phyloP scores from a whole-genome alignment of 2,329 filamentous ascomycete species.

The Rhynchosporium secalis region DNA sequence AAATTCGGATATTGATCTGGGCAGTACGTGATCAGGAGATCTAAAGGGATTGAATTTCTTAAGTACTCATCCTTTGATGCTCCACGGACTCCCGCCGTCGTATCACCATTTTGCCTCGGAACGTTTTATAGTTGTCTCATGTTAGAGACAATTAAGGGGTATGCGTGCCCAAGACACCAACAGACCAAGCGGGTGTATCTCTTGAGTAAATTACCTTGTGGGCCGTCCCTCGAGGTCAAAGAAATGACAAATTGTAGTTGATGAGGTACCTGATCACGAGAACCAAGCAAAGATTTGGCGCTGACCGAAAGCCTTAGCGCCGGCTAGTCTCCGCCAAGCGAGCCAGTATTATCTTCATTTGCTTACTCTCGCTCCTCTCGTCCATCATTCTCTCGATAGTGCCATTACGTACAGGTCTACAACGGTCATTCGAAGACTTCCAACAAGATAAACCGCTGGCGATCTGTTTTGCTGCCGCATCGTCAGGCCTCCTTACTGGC shows the following conservation, averaged over 20 bases:
- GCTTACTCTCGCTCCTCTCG: too few species aligned
- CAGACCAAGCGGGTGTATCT: neutral
- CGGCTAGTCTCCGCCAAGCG: neutral
- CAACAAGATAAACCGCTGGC: too few species aligned
- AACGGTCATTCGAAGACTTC: too few species aligned
- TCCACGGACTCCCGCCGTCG: constrained; percentile 13
- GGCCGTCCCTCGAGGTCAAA: neutral
- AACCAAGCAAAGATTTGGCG: neutral
- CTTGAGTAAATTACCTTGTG: neutral
- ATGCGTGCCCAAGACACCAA: neutral
- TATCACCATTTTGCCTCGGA: constrained; percentile 6
- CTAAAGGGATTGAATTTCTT: neutral
- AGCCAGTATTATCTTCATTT: neutral
- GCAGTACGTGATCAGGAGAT: neutral
- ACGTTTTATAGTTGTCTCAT: constrained; percentile 22
- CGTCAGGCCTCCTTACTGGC: too few species aligned
- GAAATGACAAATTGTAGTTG: neutral
- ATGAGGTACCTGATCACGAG: neutral
- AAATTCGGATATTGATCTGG: neutral
- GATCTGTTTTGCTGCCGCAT: too few species aligned
- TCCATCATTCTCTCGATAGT: too few species aligned
- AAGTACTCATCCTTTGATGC: constrained; percentile 16
- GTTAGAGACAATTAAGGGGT: constrained; percentile 10
- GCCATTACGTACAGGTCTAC: too few species aligned
- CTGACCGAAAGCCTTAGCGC: neutral